These are phyloP conservation scores for Eutrema heterophyllum DNA, from an alignment of 345 rosid species.

Conservation along the genomic window DNA sequence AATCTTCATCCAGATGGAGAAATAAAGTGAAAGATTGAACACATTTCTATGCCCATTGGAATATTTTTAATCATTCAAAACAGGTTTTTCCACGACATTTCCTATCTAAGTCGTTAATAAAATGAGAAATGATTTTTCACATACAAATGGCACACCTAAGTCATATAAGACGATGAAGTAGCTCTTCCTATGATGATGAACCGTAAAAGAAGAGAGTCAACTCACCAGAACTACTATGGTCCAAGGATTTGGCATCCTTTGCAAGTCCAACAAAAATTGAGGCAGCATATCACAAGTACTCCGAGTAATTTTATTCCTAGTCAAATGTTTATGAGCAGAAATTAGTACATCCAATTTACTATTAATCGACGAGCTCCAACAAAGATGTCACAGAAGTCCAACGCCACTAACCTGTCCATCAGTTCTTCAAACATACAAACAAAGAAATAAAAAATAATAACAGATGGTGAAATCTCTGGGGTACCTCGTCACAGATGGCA, in stretches of 20 bases:
- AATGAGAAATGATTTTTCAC: background rate
- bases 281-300: conserved; percentile 44
- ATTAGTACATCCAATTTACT: conserved; percentile 25
- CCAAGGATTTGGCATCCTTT: conserved; percentile 62
- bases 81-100: background rate
- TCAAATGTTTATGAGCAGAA: conserved; percentile 29
- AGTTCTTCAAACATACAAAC: conserved; percentile 7
- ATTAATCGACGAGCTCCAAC: background rate
- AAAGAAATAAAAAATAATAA: background rate
- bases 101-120: background rate
- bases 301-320: conserved; percentile 47
- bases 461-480: conserved; percentile 4
- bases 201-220: conserved; percentile 1
- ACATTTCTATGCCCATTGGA: background rate
- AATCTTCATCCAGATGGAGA: background rate
- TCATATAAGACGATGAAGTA: background rate
- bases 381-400: background rate
- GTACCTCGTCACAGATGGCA: conserved; percentile 64
- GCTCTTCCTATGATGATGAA: conserved; percentile 3
- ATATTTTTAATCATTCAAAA: background rate
- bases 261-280: conserved; percentile 52
- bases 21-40: background rate
- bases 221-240: conserved; percentile 71
- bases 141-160: conserved; percentile 3
- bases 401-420: background rate